Conservation (phyloP, 129 eudicot species). For the Silybum marianum region DNA sequence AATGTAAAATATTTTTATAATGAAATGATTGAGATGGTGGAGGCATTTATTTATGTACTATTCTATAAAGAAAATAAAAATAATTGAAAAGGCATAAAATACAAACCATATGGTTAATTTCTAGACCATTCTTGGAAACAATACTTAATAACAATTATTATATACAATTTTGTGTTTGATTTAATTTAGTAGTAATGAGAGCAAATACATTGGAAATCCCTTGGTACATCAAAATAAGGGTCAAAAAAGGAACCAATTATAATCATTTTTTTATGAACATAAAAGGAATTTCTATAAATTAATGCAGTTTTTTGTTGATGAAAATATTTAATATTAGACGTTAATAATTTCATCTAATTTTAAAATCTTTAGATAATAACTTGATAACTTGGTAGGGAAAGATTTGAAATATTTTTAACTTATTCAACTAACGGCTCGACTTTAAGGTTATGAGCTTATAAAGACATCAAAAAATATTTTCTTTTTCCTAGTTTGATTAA, state of each 20-base stretch:
- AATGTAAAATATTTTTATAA: neutral
- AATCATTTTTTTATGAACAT: neutral
- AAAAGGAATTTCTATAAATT: neutral
- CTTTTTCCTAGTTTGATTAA: neutral
- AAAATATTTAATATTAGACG: neutral
- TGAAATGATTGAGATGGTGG: slow-evolving; percentile 1
- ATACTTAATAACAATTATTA: neutral
- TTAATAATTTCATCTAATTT: neutral
- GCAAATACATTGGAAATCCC: neutral
- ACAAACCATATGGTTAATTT: slow-evolving; percentile 13
- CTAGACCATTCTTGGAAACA: neutral
- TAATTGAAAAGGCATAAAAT: neutral
- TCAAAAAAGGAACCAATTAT: neutral
- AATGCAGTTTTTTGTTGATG: neutral
- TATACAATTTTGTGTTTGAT: neutral
- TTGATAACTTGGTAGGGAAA: neutral
- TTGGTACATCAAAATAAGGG: neutral
- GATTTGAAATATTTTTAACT: neutral
- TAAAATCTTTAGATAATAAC: neutral
- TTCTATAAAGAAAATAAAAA: neutral
- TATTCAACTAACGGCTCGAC: neutral
- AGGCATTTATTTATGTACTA: neutral
- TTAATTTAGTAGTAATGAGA: neutral
- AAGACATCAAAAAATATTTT: no score
- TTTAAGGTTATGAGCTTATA: neutral